phyloP scores from a whole-genome alignment of 345 rosid genomes.

The Kernera saxatilis region DNA sequence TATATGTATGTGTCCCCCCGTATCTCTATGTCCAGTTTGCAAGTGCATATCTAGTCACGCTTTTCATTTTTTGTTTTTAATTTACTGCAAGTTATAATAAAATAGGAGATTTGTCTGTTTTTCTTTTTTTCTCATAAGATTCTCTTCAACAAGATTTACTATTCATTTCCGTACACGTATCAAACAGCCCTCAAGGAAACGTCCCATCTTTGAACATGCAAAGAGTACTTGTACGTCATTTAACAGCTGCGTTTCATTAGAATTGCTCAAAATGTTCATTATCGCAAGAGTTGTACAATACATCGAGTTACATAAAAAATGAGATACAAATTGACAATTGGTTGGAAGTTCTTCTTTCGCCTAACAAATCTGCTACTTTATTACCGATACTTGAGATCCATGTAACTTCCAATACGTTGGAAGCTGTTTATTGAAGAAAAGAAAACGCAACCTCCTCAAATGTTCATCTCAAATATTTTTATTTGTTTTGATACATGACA shows the following conservation, averaged over 20 bases:
- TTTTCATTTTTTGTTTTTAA: not conserved
- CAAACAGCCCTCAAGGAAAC: not conserved
- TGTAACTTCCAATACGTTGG: no score
- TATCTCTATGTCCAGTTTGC: slow-evolving; percentile 16
- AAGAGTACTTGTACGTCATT: no score
- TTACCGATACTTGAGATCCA: no score
- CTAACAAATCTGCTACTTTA: no score
- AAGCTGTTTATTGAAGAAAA: not conserved
- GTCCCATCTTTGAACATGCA: slow-evolving; percentile 26
- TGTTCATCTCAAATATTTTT: not conserved
- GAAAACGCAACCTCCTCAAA: not conserved
- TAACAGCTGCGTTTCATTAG: no score
- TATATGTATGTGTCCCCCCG: slow-evolving; percentile 1
- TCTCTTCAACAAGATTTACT: not conserved
- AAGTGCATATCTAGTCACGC: slow-evolving; percentile 28
- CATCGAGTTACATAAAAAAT: no score
- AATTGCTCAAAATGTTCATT: no score
- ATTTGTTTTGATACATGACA: no score
- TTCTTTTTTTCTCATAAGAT: not conserved
- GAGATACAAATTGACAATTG: no score
- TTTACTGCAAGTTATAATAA: not conserved
- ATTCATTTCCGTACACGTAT: slow-evolving; percentile 11
- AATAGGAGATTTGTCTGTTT: not conserved
- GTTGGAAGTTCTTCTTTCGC: no score
- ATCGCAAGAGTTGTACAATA: no score